These are phyloP conservation scores for Starmerella stigmatis DNA, from an alignment of 805 yeast genomes.

Conservation along the genomic window DNA sequence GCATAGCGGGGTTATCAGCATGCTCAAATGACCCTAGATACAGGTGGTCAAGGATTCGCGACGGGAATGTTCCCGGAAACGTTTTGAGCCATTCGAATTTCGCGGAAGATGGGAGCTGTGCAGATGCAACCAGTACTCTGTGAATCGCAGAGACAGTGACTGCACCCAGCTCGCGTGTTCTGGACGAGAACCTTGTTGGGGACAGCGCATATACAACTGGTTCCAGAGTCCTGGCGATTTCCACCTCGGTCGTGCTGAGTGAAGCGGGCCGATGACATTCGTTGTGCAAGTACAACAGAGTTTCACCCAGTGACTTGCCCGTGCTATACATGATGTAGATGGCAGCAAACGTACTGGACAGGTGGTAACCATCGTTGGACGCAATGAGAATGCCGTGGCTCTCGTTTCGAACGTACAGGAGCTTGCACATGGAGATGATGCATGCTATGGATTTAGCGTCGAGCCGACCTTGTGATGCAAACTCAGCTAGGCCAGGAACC, in stretches of 20 bases:
- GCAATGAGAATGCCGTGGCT: conserved; percentile 38
- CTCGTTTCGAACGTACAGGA: not conserved
- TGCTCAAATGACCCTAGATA: conserved; percentile 78
- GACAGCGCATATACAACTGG: not conserved
- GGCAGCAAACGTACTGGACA: conserved; percentile 64
- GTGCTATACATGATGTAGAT: conserved; percentile 33
- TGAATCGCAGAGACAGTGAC: not conserved
- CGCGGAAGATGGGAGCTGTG: too few relatives aligned
- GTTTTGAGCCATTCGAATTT: conserved; percentile 3
- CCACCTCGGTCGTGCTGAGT: not conserved
- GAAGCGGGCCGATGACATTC: conserved; percentile 1
- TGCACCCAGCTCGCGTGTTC: not conserved
- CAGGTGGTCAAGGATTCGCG: conserved; percentile 68
- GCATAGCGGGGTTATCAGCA: conserved; percentile 59
- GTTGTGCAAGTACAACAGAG: conserved; percentile 5
- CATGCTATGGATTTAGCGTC: not conserved
- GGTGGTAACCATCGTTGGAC: conserved; percentile 89
- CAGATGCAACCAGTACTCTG: not conserved
- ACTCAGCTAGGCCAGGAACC: not conserved
- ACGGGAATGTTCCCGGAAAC: conserved; percentile 64
- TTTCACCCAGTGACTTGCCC: conserved; percentile 1
- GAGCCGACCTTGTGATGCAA: not conserved
- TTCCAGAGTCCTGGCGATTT: not conserved
- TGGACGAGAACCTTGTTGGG: not conserved
- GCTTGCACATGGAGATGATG: not conserved